phyloP scores from a whole-genome alignment of 1,284 basidiomycete genomes.

The Ustilago loliicola region DNA sequence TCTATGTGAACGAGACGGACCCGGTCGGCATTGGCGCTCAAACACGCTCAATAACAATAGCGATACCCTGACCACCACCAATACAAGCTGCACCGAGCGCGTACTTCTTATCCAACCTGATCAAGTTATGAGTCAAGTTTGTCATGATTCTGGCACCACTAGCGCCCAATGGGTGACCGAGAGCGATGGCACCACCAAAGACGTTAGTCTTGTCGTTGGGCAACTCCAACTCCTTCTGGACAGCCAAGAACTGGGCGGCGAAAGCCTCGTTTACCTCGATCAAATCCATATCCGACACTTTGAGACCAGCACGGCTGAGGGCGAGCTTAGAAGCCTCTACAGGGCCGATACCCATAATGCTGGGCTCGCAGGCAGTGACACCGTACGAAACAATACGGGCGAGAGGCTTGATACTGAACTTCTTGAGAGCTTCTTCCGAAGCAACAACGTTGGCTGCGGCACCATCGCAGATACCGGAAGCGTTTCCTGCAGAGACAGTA shows the following conservation, averaged over 20 bases:
- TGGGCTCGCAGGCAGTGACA: slow-evolving; percentile 75
- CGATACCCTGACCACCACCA: slow-evolving; percentile 73
- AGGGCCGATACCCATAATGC: slow-evolving; percentile 76
- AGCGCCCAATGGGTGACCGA: slow-evolving; percentile 75
- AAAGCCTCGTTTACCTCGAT: slow-evolving; percentile 82
- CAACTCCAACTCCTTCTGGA: slow-evolving; percentile 87
- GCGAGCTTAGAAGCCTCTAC: slow-evolving; percentile 72
- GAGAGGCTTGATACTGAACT: slow-evolving; percentile 85
- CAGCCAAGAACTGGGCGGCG: slow-evolving; percentile 91
- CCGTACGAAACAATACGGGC: slow-evolving; percentile 84
- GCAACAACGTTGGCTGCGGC: slow-evolving; percentile 96
- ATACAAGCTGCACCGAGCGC: slow-evolving; percentile 75
- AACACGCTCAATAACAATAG: slow-evolving; percentile 71
- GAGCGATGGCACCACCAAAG: slow-evolving; percentile 73
- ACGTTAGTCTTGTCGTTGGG: slow-evolving; percentile 75
- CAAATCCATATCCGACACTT: slow-evolving; percentile 73
- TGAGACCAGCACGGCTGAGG: slow-evolving; percentile 70
- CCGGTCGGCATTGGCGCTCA: too few species aligned
- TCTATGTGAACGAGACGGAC: background rate
- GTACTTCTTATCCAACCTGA: slow-evolving; percentile 74
- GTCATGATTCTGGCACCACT: slow-evolving; percentile 74
- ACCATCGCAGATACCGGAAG: slow-evolving; percentile 94
- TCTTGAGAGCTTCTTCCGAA: slow-evolving; percentile 88
- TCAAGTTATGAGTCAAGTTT: slow-evolving; percentile 74
- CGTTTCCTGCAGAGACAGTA: slow-evolving; percentile 93